Evolutionary conservation across 139 green algal genomes (phyloP).

Genomic region (Pleodorina starrii): DNA sequence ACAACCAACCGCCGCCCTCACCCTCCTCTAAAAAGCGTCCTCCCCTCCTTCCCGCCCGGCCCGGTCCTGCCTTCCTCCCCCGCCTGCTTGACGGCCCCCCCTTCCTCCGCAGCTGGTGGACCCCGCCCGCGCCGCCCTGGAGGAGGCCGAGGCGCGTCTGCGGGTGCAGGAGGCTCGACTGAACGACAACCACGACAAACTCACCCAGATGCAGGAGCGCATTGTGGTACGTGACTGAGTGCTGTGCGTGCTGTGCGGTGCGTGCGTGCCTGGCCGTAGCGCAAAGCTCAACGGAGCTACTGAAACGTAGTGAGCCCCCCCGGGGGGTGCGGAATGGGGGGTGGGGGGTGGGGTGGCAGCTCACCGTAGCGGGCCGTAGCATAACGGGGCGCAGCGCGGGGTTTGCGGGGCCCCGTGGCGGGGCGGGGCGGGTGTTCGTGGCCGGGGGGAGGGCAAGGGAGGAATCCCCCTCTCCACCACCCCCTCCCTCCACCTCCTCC

Average conservation of each 20-base stretch:
- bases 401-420: too few species aligned
- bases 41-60: too few species aligned
- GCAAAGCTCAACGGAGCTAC: too few species aligned
- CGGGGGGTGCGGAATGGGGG: too few species aligned
- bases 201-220: slow-evolving; percentile 37
- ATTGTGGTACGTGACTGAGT: slow-evolving; percentile 39
- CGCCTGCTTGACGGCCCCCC: slow-evolving; percentile 24
- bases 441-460: too few species aligned
- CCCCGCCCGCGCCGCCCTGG: slow-evolving; percentile 65
- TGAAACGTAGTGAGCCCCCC: too few species aligned
- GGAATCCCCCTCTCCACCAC: neutral
- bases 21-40: too few species aligned
- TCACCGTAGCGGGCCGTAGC: neutral
- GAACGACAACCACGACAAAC: slow-evolving; percentile 24
- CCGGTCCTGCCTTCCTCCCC: neutral
- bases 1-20: too few species aligned
- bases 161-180: slow-evolving; percentile 56
- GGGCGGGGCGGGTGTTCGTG: too few species aligned
- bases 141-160: slow-evolving; percentile 55
- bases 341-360: neutral
- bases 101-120: slow-evolving; percentile 64
- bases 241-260: too few species aligned
- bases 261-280: too few species aligned
- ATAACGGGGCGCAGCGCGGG: too few species aligned
- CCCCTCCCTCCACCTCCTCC: neutral